Evolutionary conservation across 2,329 filamentous ascomycete species (phyloP), one percentile per base, ranked within the genome.

Genomic region (Penicillium crustosum): DNA sequence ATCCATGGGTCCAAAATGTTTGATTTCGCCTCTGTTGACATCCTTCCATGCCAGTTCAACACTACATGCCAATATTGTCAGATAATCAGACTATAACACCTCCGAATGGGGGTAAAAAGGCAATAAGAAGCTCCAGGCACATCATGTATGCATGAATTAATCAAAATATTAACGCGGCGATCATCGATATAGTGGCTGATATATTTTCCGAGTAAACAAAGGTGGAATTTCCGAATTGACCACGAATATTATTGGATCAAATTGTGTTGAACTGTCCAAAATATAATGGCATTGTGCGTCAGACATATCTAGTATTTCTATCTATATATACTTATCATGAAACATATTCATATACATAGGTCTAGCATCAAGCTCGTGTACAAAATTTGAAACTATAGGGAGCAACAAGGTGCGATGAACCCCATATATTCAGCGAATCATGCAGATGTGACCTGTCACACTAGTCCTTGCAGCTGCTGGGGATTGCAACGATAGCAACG

Each of bases 401-500:
- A 45, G 33, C 13, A 38, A 38, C 33, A 31, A 49, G 19, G 39
- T 35, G 27, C 7, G 15, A 33, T 23, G 31, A 39, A 27, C 35
- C 52, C 44, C 27, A 55, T 49, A 49, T 49, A 35, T 49, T 33
- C 55, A 25, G 53, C 25, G 47, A 52, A 52, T 36, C 44, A 55
- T 44, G 38, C 23, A 45, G 49, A 58, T 58, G 27, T 58, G 55
- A 58, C 51, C 23, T 29, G 45, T 58, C 55, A 55, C n/a, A 53
- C 35, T 49, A 19, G 48, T 29, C 55, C 55, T 60, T 60, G 54
- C 58, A 36, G 55, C 58, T n/a, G 55, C 45, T 58, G 55, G 55
- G 50, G 55, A 58, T 58, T 15, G 47, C 54, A 56, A 52, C 53
- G 42, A 56, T 57, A 57, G 54, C 53, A 56, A 57, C 54, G 42